Evolutionary conservation across 192 early-diverging fungal genomes (phyloP), one percentile per base, ranked within the genome.

Genomic region (Coemansia sp.): DNA sequence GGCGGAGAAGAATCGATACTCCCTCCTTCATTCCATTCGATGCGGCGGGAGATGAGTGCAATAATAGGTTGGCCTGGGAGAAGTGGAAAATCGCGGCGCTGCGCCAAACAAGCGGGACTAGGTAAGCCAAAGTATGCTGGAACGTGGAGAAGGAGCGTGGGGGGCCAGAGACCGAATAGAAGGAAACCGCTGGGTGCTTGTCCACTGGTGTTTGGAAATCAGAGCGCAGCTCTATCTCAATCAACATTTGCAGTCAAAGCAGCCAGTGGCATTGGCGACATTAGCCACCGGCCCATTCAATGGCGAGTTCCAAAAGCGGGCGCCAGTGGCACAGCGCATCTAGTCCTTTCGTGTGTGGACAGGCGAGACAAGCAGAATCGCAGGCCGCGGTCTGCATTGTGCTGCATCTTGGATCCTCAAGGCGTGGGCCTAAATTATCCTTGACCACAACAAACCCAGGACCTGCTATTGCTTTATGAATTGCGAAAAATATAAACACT

Each of bases 361-460:
- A 10, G 45, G 1, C 18, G 20, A 48, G 45, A 23, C 18, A 48
- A 48, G 14, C 48, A 28, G n/a, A n/a, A 52, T 11, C 25, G 21
- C 14, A 6, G 23, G 13, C 48, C 25, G 11, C 25, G 12, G 48
- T 23, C 48, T 26, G 48, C 48, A 42, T 42, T 42, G 41, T 42
- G 5, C 41, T 42, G 41, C n/a, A 42, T 14, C 41, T n/a, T 6
- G 41, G 41, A 42, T 42, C 41, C 41, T 42, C 48, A 28, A 5
- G 21, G 7, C n/a, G 25, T 28, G 9, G 7, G 48, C 23, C 23
- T 26, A 52, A 52, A 52, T 52, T 52, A 52, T 52, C 48, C 48
- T 52, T 52, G 48, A 11, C 48, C 48, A 52, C 48, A 52, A 52
- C 48, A 52, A 52, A 52, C 12, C 48, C n/a, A n/a, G n/a, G 20